phyloP scores from a whole-genome alignment of 2,329 filamentous ascomycete genomes.

The Colletotrichum cordylinicola region DNA sequence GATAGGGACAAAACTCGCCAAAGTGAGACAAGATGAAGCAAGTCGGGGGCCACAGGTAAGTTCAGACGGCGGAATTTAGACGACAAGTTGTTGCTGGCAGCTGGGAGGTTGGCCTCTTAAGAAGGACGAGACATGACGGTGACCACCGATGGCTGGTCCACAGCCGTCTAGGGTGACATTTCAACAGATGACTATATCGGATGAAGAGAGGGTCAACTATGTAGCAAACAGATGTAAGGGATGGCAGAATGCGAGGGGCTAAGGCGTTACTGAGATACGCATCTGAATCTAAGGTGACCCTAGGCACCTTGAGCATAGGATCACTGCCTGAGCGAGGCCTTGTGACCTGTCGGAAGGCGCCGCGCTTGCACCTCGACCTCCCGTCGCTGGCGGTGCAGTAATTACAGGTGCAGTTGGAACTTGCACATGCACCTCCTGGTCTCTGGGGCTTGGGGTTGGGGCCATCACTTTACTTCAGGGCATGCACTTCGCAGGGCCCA shows the following conservation, averaged over 20 bases:
- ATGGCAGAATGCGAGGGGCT: background rate
- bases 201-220: background rate
- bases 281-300: background rate
- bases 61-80: background rate
- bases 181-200: background rate
- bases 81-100: background rate
- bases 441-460: background rate
- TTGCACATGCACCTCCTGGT: background rate
- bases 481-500: background rate
- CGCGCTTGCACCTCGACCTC: background rate
- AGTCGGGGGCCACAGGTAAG: background rate
- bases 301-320: background rate
- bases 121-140: background rate
- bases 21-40: background rate
- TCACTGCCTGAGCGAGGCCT: constrained; percentile 5
- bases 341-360: constrained; percentile 20
- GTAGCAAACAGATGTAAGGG: constrained; percentile 1
- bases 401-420: background rate
- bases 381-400: background rate
- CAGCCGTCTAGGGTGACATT: background rate
- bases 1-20: background rate
- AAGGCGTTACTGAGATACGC: background rate
- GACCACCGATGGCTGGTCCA: constrained; percentile 19
- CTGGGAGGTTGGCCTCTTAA: background rate
- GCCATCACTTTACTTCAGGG: background rate